Percentiles rank a stretch among this genome's conserved stretches.
These are phyloP conservation scores for Backusella sp. DNA, from an alignment of 192 early-diverging fungal species.

Conservation along the genomic window DNA sequence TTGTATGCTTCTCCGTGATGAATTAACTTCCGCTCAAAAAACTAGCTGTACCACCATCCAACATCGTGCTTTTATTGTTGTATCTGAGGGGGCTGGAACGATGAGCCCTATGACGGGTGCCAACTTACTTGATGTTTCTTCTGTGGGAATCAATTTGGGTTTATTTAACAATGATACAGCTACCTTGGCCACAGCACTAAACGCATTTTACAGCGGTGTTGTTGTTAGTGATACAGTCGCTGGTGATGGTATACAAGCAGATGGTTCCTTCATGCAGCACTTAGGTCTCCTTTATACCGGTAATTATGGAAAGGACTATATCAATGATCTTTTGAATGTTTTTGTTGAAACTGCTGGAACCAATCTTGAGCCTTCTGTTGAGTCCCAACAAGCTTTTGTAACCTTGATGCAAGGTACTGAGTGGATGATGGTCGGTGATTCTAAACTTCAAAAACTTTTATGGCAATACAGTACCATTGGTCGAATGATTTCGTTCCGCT, in stretches of 20 bases:
- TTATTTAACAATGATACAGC: slow-evolving; percentile 13
- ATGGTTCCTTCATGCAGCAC: slow-evolving; percentile 31
- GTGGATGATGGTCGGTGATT: slow-evolving; percentile 29
- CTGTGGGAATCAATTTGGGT: slow-evolving; percentile 17
- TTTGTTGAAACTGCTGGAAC: slow-evolving; percentile 21
- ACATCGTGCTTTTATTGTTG: neutral
- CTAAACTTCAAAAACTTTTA: neutral
- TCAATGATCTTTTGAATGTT: slow-evolving; percentile 16
- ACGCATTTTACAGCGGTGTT: slow-evolving; percentile 13
- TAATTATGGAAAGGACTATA: slow-evolving; percentile 30
- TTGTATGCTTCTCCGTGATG: slow-evolving; percentile 13
- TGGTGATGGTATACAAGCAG: slow-evolving; percentile 24
- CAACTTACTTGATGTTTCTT: slow-evolving; percentile 22
- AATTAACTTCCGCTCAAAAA: neutral
- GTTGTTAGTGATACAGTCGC: neutral
- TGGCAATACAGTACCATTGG: slow-evolving; percentile 30
- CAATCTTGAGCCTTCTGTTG: neutral
- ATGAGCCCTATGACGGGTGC: slow-evolving; percentile 19
- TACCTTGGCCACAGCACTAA: slow-evolving; percentile 8
- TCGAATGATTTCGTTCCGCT: slow-evolving; percentile 23
- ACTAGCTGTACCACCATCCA: slow-evolving; percentile 11
- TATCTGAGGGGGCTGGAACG: neutral
- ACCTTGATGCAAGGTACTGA: slow-evolving; percentile 24
- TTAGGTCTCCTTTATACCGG: slow-evolving; percentile 20
- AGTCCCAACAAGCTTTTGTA: neutral